Base-by-base conservation (phyloP, 2,329 filamentous ascomycete genomes). In the Microsporum ferrugineum region DNA sequence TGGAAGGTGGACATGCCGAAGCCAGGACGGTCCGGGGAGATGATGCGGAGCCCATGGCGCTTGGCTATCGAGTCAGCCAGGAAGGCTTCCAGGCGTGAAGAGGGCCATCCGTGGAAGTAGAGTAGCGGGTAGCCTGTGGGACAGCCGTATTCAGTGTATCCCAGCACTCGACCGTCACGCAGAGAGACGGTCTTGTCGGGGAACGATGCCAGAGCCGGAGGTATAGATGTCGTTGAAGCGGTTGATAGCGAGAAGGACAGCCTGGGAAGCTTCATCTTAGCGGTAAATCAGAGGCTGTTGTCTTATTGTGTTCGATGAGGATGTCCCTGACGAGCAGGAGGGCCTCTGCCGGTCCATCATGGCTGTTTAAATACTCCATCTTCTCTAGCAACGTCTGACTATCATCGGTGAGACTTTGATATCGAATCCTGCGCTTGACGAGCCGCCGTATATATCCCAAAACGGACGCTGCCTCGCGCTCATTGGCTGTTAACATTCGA, bases 121-220 rank as follows among this genome's bases (percentile, higher is more conserved):
- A 80, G 68, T 33, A 79, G 63, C 0, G 73, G 70, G 5, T 63
- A 64, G 31, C 70, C 72, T 5, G 60, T 66, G 5, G 64, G 65
- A 3, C 61, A 65, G 49, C 78, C 78, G 64, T 77, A 78, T 57
- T 75, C 66, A n/a, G 76, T 74, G 64, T 73, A 79, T n/a, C 74
- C 73, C 2, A 79, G 67, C 8, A 64, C 71, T 39, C 77, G 75
- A 45, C 72, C 74, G 62, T 62, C 61, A 23, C 41, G 51, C n/a
- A 60, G 61, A 14, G 31, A 39, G 31, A 60, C 31, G 2, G 61
- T 60, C 43, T 62, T 55, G 5, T 55, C 51, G 17, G 51, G 29
- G n/a, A 55, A 55, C 6, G 51, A 29, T 4, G 51, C 31, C 12
- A 55, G 51, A 17, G 29, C 8, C 8, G 51, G 51, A 14, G 51